Conservation (phyloP, 305 asterid genomes). For the Coffea humblotiana region DNA sequence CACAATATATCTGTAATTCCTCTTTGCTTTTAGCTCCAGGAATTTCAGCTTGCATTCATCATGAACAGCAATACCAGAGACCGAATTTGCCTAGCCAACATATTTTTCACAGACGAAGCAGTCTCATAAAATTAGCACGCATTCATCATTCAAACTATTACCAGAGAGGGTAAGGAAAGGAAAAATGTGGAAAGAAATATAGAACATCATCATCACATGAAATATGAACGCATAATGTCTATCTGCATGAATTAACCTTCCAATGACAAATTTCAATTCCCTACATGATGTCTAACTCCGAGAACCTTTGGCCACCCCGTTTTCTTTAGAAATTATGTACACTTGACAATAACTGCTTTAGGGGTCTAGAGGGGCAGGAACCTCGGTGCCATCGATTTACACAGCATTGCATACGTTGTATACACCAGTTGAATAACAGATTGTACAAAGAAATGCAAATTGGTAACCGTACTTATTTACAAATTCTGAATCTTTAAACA, state of each 20-base stretch:
- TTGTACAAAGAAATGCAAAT: too few relatives aligned
- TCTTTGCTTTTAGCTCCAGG: slow-evolving; percentile 40
- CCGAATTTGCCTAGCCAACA: slow-evolving; percentile 31
- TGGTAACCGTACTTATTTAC: too few relatives aligned
- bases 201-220: background rate
- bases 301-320: too few relatives aligned
- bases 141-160: background rate
- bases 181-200: background rate
- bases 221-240: background rate
- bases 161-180: background rate
- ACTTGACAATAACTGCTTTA: too few relatives aligned
- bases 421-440: too few relatives aligned
- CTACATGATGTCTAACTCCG: background rate
- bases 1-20: slow-evolving; percentile 37
- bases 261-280: background rate
- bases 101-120: background rate
- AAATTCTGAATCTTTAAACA: too few relatives aligned
- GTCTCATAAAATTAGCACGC: background rate
- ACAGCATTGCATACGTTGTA: too few relatives aligned
- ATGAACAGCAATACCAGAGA: slow-evolving; percentile 37
- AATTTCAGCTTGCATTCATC: slow-evolving; percentile 39
- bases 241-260: background rate
- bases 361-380: too few relatives aligned
- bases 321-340: too few relatives aligned
- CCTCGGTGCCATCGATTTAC: too few relatives aligned